These are phyloP conservation scores for Tolypocladium sp. DNA, from an alignment of 2,329 filamentous ascomycete genomes.

Conservation along the genomic window DNA sequence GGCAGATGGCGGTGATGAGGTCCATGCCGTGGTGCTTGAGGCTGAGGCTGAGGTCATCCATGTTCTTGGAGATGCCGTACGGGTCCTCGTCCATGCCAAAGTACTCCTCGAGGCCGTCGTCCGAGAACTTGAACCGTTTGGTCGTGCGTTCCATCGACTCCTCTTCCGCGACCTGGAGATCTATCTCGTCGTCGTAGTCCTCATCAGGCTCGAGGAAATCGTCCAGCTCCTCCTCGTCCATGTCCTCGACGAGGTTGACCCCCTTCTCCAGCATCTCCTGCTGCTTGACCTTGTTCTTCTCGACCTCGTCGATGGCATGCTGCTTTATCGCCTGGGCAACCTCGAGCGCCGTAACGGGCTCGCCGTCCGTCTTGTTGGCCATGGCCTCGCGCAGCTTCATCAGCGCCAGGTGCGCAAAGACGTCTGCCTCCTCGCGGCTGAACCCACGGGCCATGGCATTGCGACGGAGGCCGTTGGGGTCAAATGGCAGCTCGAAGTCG, in stretches of 20 bases:
- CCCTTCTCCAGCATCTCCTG: constrained; percentile 2
- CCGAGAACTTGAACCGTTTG: constrained; percentile 19
- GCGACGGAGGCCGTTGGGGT: constrained; percentile 8
- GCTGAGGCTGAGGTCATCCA: constrained; percentile 7
- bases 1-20: constrained; percentile 32
- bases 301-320: constrained; percentile 9
- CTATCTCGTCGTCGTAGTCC: not conserved
- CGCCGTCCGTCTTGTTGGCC: not conserved
- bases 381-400: constrained; percentile 9
- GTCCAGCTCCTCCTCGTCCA: constrained; percentile 5
- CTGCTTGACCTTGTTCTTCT: constrained; percentile 1
- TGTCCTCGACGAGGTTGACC: constrained; percentile 6
- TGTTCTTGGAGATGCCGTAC: constrained; percentile 10
- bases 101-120: constrained; percentile 14
- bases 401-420: constrained; percentile 12
- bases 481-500: constrained; percentile 9
- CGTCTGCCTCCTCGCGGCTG: constrained; percentile 8
- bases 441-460: constrained; percentile 11
- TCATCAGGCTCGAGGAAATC: not conserved
- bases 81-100: constrained; percentile 19
- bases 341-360: constrained; percentile 8
- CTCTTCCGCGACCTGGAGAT: constrained; percentile 5
- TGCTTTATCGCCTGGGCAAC: constrained; percentile 12
- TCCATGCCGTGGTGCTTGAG: constrained; percentile 23
- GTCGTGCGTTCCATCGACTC: constrained; percentile 5